Conservation (phyloP, 495 filamentous ascomycete genomes). For the Darksidea phi region DNA sequence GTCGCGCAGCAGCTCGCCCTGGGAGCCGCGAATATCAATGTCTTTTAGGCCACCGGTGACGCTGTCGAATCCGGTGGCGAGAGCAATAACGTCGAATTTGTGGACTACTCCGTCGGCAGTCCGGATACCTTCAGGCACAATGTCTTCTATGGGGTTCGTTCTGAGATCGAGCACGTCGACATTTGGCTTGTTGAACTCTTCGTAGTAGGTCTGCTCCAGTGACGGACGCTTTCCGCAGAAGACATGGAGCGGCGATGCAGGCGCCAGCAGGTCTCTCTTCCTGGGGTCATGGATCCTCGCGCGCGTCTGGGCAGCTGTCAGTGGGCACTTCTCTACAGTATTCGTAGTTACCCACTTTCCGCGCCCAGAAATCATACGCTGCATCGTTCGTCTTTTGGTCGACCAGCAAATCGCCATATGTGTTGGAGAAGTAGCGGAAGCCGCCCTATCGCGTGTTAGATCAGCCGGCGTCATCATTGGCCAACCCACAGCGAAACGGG, state of each 20-base stretch:
- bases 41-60: slow-evolving; percentile 41
- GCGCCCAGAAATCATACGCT: slow-evolving; percentile 39
- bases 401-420: slow-evolving; percentile 40
- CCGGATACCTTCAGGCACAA: slow-evolving; percentile 33
- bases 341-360: slow-evolving; percentile 5
- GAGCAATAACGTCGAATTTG: slow-evolving; percentile 22
- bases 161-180: slow-evolving; percentile 43
- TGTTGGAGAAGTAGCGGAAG: slow-evolving; percentile 36
- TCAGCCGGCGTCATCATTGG: not conserved
- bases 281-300: slow-evolving; percentile 37
- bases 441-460: slow-evolving; percentile 32
- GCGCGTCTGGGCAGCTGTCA: slow-evolving; percentile 25
- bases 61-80: slow-evolving; percentile 44
- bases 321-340: too few species aligned
- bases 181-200: slow-evolving; percentile 41
- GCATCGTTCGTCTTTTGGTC: slow-evolving; percentile 37
- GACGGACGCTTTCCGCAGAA: slow-evolving; percentile 40
- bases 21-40: slow-evolving; percentile 38
- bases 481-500: too few species aligned
- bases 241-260: slow-evolving; percentile 31
- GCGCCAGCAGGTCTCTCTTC: slow-evolving; percentile 38
- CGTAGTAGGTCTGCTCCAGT: slow-evolving; percentile 43
- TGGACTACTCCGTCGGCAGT: not conserved
- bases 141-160: slow-evolving; percentile 27
- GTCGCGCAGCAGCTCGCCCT: slow-evolving; percentile 33